Conservation (phyloP, 129 eudicot genomes). For the Heracleum sosnowskyi region DNA sequence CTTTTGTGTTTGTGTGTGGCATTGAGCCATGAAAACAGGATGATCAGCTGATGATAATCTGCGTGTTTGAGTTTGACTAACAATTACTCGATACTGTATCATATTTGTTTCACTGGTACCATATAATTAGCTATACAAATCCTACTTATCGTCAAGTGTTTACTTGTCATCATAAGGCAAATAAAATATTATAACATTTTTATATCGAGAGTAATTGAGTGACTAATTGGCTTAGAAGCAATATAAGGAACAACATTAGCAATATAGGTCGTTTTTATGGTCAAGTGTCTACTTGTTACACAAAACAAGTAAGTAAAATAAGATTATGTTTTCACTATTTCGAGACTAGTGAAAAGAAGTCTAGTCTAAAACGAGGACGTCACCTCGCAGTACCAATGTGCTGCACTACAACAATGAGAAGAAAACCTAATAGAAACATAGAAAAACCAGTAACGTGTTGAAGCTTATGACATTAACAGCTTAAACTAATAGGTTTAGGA, state of each 20-base stretch:
- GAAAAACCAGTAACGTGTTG: background rate
- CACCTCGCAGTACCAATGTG: background rate
- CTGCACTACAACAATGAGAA: background rate
- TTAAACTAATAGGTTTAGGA: background rate
- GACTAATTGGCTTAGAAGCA: too few relatives aligned
- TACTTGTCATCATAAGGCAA: too few relatives aligned
- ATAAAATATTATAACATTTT: too few relatives aligned
- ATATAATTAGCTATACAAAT: background rate
- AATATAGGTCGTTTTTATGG: background rate
- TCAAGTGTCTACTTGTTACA: background rate
- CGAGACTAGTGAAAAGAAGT: background rate
- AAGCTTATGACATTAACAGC: background rate
- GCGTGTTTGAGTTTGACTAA: background rate
- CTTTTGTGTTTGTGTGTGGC: background rate
- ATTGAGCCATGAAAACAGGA: background rate
- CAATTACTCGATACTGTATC: background rate
- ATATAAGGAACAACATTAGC: background rate
- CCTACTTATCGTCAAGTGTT: background rate
- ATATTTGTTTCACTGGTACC: background rate
- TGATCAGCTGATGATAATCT: background rate
- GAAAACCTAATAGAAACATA: background rate
- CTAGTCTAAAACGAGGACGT: background rate
- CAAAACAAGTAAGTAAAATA: background rate
- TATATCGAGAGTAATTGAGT: too few relatives aligned
- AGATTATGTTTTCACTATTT: background rate